Evolutionary conservation across 192 early-diverging fungal genomes (phyloP).

Genomic region (Phlyctochytrium planicorne): DNA sequence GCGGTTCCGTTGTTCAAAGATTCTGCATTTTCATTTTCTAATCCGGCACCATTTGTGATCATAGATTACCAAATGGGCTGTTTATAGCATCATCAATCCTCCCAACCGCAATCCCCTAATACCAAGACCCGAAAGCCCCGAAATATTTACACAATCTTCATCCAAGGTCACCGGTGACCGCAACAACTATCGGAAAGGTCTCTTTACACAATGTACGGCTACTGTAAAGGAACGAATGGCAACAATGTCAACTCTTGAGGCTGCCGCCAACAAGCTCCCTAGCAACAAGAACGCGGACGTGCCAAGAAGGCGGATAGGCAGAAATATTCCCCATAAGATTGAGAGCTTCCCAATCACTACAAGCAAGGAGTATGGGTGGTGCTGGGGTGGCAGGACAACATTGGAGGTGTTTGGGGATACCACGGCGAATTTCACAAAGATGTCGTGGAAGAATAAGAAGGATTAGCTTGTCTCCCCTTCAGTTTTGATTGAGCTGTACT

Average conservation of each 20-base stretch:
- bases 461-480: background rate
- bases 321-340: too few species aligned
- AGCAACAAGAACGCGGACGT: background rate
- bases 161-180: background rate
- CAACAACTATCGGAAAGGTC: background rate
- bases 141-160: background rate
- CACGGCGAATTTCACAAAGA: conserved; percentile 30
- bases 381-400: conserved; percentile 9
- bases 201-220: background rate
- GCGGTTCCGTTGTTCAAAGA: background rate
- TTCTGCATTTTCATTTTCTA: background rate
- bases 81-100: conserved; percentile 23
- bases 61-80: conserved; percentile 29
- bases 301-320: too few species aligned
- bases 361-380: conserved; percentile 36
- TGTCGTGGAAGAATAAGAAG: conserved; percentile 27
- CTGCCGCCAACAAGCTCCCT: background rate
- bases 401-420: conserved; percentile 34
- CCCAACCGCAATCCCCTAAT: conserved; percentile 4
- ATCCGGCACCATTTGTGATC: background rate
- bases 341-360: conserved; percentile 20
- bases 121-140: background rate
- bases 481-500: background rate
- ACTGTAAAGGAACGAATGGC: background rate
- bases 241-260: background rate